Base-by-base conservation (phyloP, 352 stramenopile genomes). In the Pythium dissimile region DNA sequence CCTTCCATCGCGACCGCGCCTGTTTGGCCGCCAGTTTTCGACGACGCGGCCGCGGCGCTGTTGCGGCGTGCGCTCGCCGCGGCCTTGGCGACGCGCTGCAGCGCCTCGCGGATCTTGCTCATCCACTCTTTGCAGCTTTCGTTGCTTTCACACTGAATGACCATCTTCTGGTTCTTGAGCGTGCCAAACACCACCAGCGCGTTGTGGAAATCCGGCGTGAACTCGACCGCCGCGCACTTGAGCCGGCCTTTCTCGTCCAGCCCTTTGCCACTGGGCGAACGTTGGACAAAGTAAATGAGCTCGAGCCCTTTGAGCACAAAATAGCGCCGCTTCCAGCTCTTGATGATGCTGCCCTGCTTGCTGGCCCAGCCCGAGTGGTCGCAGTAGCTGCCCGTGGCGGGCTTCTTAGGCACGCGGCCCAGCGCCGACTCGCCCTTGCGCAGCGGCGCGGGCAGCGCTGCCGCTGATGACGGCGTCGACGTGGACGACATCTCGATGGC, bases 321-420 rank as follows among this genome's bases (percentile, higher is more conserved):
- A 58, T 88, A 94, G 10, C 85, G 80, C 49, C 74, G 74, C 58
- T 94, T 94, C 85, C 85, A 92, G 46, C 55, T 86, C 67, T 87
- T 85, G 62, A 92, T 83, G 55, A 90, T 88, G 51, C 73, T 76
- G 44, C 84, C 85, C 53, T 92, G 77, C 71, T 94, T 94, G 49
- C 67, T 74, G 31, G 75, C 80, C 85, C 85, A 94, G 23, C 85
- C 83, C 10, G 71, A 67, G 58, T 94, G 71, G 62, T 89, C 79
- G 64, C 81, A 91, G 70, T 91, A 91, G 38, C 49, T 65, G 21
- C 53, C 37, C 23, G 54, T 60, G 21, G 62, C 48, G 5, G 38
- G 9, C 16, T 47, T 58, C 32, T 63, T 62, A 27, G 52, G 44
- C 20, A 59, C 54, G 43, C 46, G 46, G 20, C 59, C 51, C 1